Evolutionary conservation across 495 filamentous ascomycete genomes (phyloP).

Genomic region (Viridothelium virens): DNA sequence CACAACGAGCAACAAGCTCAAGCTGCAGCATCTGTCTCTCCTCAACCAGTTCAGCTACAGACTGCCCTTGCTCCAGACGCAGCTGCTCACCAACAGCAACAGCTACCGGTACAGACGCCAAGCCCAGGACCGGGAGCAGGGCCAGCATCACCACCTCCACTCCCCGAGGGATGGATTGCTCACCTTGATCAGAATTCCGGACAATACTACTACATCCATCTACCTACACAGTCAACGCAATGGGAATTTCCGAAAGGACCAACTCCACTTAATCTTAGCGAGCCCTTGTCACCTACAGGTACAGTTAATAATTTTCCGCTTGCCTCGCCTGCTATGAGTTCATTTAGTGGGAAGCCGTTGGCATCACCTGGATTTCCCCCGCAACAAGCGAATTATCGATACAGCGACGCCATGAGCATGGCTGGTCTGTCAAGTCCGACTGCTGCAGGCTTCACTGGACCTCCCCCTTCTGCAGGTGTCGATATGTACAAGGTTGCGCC

Average conservation of each 20-base stretch:
- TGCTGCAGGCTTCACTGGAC: constrained; percentile 65
- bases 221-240: constrained; percentile 91
- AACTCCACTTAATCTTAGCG: constrained; percentile 70
- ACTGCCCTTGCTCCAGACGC: constrained; percentile 16
- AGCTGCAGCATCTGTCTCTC: constrained; percentile 20
- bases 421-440: constrained; percentile 55
- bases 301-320: constrained; percentile 49
- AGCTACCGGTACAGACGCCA: constrained; percentile 30
- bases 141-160: constrained; percentile 75
- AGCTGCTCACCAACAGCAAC: constrained; percentile 18
- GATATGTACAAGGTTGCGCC: constrained; percentile 88
- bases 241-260: constrained; percentile 97
- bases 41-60: constrained; percentile 35
- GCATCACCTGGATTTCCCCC: constrained; percentile 51
- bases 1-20: constrained; percentile 61
- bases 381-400: constrained; percentile 50
- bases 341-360: constrained; percentile 61
- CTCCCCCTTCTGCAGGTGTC: constrained; percentile 77
- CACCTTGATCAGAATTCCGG: constrained; percentile 91
- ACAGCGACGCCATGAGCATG: constrained; percentile 71
- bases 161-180: constrained; percentile 97
- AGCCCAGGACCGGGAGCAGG: constrained; percentile 50
- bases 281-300: constrained; percentile 72
- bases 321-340: constrained; percentile 60
- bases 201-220: constrained; percentile 98